Evolutionary conservation across 805 yeast genomes (phyloP).

Genomic region (Nakazawaea siamensis): DNA sequence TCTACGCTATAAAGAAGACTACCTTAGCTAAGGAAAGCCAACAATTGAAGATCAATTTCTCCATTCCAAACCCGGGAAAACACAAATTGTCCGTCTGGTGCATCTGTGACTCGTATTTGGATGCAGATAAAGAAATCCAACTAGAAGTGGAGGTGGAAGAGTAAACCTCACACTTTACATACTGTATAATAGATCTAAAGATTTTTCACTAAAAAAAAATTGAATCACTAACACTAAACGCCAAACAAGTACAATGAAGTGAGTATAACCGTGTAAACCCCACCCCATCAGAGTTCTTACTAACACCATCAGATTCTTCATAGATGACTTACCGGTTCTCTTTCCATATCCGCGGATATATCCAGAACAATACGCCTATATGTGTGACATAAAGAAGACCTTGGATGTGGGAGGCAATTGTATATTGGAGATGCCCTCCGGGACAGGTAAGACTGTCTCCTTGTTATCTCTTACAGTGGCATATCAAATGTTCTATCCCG

Average conservation of each 20-base stretch:
- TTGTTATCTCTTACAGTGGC: conserved; percentile 87
- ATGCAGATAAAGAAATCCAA: conserved; percentile 78
- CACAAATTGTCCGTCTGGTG: conserved; percentile 71
- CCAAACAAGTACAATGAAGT: no score
- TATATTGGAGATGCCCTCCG: conserved; percentile 98
- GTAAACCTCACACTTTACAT: no score
- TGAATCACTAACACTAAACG: no score
- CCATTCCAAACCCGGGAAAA: conserved; percentile 52
- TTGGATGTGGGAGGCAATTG: conserved; percentile 96
- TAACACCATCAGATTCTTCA: conserved; percentile 54
- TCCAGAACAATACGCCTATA: conserved; percentile 97
- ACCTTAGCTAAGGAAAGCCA: conserved; percentile 45
- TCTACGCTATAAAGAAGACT: conserved; percentile 68
- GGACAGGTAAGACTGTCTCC: conserved; percentile 96
- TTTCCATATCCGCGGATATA: conserved; percentile 96
- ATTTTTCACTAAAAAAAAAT: no score
- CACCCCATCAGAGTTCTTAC: no score
- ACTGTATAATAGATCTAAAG: no score
- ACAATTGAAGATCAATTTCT: conserved; percentile 42
- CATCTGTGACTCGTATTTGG: conserved; percentile 86
- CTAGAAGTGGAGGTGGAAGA: conserved; percentile 38
- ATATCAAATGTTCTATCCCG: conserved; percentile 89
- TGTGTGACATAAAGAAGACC: conserved; percentile 91
- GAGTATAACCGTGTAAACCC: no score
- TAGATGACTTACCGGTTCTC: conserved; percentile 91